Evolutionary conservation across 495 filamentous ascomycete species (phyloP).

Genomic region (Aspergillus cristatus): DNA sequence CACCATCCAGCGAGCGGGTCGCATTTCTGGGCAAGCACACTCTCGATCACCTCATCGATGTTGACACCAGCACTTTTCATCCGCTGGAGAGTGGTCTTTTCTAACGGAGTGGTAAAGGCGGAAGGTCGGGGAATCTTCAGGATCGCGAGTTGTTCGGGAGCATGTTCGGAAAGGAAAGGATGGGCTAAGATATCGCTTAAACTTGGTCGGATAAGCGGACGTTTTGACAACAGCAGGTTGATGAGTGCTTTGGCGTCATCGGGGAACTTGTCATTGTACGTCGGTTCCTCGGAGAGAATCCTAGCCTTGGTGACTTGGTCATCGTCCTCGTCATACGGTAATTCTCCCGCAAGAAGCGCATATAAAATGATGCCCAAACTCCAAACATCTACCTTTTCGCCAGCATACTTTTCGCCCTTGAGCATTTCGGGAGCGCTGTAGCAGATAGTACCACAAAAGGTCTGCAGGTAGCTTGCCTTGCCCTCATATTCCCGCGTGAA

Average conservation of each 20-base stretch:
- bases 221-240: conserved; percentile 72
- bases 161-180: conserved; percentile 81
- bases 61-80: conserved; percentile 95
- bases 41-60: conserved; percentile 88
- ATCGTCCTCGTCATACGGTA: conserved; percentile 93
- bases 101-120: conserved; percentile 78
- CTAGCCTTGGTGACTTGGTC: conserved; percentile 74
- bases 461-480: conserved; percentile 89
- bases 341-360: conserved; percentile 81
- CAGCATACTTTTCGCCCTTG: conserved; percentile 94
- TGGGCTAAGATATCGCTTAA: conserved; percentile 83
- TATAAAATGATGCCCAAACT: conserved; percentile 95
- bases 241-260: conserved; percentile 68
- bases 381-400: conserved; percentile 97
- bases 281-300: conserved; percentile 77
- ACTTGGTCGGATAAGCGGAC: conserved; percentile 73
- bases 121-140: conserved; percentile 74
- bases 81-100: conserved; percentile 83
- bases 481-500: conserved; percentile 97
- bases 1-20: conserved; percentile 93
- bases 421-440: conserved; percentile 98
- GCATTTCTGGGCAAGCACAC: conserved; percentile 81
- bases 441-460: conserved; percentile 95
- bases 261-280: conserved; percentile 71
- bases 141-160: conserved; percentile 82